A percentile compares a stretch with the other conserved stretches of the same genome.
Conservation (phyloP, 208 protist genomes). For the Naegleria lovaniensis region DNA sequence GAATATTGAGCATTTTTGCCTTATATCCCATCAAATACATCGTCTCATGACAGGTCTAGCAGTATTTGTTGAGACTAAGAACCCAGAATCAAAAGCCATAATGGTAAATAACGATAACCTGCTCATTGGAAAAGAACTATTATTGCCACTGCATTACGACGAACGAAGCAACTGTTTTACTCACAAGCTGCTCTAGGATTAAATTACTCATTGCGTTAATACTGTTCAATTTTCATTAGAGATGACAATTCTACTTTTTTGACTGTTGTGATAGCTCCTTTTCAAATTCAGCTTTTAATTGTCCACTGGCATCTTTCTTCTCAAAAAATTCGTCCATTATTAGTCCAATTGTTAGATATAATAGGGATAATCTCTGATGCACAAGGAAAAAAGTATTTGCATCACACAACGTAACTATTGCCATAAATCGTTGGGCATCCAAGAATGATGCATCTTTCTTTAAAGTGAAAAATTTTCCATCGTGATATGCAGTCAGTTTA, state of each 20-base stretch:
- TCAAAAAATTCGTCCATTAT: background rate
- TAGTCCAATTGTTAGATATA: background rate
- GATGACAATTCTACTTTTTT: no score
- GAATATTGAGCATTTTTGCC: background rate
- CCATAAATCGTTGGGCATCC: background rate
- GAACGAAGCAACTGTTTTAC: background rate
- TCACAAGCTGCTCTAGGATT: background rate
- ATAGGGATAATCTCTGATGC: background rate
- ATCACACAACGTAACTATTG: background rate
- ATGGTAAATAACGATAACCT: background rate
- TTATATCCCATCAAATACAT: background rate
- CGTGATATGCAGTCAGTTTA: background rate
- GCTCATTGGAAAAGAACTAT: background rate
- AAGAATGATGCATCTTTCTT: background rate
- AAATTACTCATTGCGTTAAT: no score
- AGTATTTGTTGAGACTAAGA: background rate
- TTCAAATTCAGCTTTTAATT: background rate
- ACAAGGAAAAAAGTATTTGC: background rate
- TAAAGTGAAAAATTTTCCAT: background rate
- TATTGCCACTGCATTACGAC: background rate
- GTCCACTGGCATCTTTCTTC: background rate
- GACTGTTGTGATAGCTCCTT: background rate
- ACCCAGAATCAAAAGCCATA: background rate
- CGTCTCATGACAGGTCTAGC: background rate
- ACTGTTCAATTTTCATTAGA: no score